Evolutionary conservation across 202 grass and related monocot species (phyloP).

Genomic region (Panicum hallii): DNA sequence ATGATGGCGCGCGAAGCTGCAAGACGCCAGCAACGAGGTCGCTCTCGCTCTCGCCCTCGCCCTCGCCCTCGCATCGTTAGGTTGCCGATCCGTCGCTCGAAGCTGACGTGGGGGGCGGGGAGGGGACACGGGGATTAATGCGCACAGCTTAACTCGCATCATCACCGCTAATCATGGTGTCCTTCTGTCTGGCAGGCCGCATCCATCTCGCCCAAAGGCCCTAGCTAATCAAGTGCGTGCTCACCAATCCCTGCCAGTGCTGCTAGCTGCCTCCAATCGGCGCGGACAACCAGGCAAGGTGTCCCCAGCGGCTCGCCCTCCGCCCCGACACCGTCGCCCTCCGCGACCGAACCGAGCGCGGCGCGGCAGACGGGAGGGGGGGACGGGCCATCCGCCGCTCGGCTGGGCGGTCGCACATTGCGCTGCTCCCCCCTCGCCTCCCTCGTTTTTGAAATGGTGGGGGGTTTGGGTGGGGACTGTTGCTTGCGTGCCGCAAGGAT

Average conservation of each 20-base stretch:
- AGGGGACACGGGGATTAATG: conserved; percentile 45
- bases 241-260: conserved; percentile 8
- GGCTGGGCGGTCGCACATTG: conserved; percentile 8
- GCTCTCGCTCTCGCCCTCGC: background rate
- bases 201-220: background rate
- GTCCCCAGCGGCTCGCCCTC: conserved; percentile 33
- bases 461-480: background rate
- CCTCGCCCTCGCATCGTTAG: background rate
- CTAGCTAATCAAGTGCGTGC: conserved; percentile 6
- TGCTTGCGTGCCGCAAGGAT: conserved; percentile 4
- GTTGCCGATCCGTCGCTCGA: background rate
- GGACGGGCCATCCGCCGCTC: background rate
- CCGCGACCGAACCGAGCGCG: background rate
- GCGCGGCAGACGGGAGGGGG: background rate
- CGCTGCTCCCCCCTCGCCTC: background rate
- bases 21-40: conserved; percentile 29
- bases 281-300: conserved; percentile 17
- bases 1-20: conserved; percentile 35
- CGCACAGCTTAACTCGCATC: conserved; percentile 35
- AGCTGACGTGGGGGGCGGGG: conserved; percentile 8
- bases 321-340: conserved; percentile 55
- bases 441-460: conserved; percentile 1
- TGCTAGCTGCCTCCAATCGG: background rate
- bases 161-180: conserved; percentile 48
- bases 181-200: conserved; percentile 38